phyloP scores from a whole-genome alignment of 768 basidiomycete species.

The Termitomyces sp. region DNA sequence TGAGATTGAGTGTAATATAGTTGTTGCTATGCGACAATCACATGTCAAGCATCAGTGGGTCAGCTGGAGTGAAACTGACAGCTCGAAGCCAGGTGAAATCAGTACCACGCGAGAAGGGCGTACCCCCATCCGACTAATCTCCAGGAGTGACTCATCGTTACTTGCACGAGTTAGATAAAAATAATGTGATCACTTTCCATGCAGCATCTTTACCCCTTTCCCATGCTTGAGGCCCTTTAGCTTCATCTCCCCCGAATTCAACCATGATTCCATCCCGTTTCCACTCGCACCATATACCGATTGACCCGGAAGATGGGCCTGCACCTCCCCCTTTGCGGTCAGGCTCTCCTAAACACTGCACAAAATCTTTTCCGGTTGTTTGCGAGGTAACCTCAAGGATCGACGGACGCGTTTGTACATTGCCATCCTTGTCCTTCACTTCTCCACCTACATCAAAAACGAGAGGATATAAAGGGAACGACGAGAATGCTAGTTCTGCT shows the following conservation, averaged over 20 bases:
- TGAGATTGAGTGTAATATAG: conserved; percentile 6
- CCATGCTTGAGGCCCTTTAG: conserved; percentile 82
- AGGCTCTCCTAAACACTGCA: conserved; percentile 77
- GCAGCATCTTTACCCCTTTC: conserved; percentile 78
- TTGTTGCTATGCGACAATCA: conserved; percentile 2
- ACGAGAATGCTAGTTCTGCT: conserved; percentile 52
- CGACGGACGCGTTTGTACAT: conserved; percentile 31
- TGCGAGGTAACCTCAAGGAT: conserved; percentile 40
- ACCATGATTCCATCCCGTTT: conserved; percentile 76
- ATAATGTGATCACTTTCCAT: conserved; percentile 76
- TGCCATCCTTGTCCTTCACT: conserved; percentile 35
- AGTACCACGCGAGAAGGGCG: neutral
- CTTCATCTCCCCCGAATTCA: conserved; percentile 78
- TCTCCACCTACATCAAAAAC: conserved; percentile 35
- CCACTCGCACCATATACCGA: conserved; percentile 96
- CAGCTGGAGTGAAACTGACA: neutral
- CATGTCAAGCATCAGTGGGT: conserved; percentile 1
- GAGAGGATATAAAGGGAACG: conserved; percentile 57
- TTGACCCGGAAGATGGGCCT: conserved; percentile 79
- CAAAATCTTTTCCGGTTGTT: conserved; percentile 77
- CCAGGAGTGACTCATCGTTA: neutral
- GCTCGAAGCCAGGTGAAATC: neutral
- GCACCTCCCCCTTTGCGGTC: conserved; percentile 87
- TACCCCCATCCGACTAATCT: neutral
- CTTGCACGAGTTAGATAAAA: conserved; percentile 24